Conservation (phyloP, 1,139 yeast species). For the Suhomyces chickasaworum region DNA sequence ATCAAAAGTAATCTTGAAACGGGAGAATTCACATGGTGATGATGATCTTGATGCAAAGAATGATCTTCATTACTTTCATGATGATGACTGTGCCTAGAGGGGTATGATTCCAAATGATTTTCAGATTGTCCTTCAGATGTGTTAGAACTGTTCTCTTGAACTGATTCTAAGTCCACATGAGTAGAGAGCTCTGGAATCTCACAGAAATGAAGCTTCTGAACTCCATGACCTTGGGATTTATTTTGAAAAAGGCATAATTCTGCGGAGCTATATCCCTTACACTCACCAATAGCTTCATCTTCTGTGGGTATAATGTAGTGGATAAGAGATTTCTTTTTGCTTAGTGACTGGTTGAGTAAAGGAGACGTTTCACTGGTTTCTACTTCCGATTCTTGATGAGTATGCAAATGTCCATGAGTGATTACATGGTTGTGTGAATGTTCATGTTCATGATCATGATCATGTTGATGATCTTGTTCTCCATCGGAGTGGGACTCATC, state of each 20-base stretch:
- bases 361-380: slow-evolving; percentile 15
- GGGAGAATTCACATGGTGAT: slow-evolving; percentile 80
- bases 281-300: slow-evolving; percentile 43
- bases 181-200: slow-evolving; percentile 33
- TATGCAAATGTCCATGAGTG: slow-evolving; percentile 8
- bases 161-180: slow-evolving; percentile 6
- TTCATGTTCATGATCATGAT: slow-evolving; percentile 4
- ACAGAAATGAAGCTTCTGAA: slow-evolving; percentile 36
- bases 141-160: background rate
- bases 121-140: background rate
- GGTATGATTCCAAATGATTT: slow-evolving; percentile 4
- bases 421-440: background rate
- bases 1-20: slow-evolving; percentile 75
- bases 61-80: slow-evolving; percentile 18
- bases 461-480: slow-evolving; percentile 7
- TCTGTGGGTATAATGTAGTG: slow-evolving; percentile 27
- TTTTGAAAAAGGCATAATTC: slow-evolving; percentile 30
- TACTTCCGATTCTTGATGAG: slow-evolving; percentile 6
- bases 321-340: slow-evolving; percentile 27
- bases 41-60: slow-evolving; percentile 51
- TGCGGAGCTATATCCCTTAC: slow-evolving; percentile 57
- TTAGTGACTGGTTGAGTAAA: slow-evolving; percentile 13
- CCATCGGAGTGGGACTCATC: slow-evolving; percentile 13
- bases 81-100: slow-evolving; percentile 9
- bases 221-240: slow-evolving; percentile 4